phyloP scores from a whole-genome alignment of 139 green algal species.

The Ettlia oleoabundans region DNA sequence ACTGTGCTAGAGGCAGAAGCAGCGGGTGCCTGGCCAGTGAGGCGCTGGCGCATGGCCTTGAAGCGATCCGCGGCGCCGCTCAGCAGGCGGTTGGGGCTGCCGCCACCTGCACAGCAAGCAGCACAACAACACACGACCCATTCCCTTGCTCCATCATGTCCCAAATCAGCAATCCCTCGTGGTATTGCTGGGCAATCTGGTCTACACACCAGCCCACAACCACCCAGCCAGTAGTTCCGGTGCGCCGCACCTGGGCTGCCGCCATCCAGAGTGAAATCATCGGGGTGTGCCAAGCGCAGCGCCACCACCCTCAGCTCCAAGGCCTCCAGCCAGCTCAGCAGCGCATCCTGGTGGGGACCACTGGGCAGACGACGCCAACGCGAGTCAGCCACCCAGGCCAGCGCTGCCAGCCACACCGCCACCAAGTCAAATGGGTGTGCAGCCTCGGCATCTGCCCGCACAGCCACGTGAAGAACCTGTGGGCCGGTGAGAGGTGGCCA shows the following conservation, averaged over 20 bases:
- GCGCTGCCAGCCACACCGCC: conserved; percentile 44
- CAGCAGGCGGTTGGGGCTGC: conserved; percentile 10
- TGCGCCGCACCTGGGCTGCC: neutral
- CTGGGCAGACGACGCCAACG: conserved; percentile 53
- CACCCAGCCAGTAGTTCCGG: neutral
- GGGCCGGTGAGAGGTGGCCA: neutral
- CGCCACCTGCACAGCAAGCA: neutral
- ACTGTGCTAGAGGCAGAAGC: neutral
- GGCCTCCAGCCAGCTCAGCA: conserved; percentile 24
- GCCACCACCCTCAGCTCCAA: conserved; percentile 32
- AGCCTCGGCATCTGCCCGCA: conserved; percentile 4
- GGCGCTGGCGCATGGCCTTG: neutral
- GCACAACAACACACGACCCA: neutral
- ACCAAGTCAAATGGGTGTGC: conserved; percentile 30
- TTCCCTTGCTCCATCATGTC: no score
- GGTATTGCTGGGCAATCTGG: neutral
- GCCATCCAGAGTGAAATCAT: conserved; percentile 4
- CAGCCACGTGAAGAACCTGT: conserved; percentile 31
- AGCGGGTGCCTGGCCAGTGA: neutral
- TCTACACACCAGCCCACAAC: neutral
- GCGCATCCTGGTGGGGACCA: neutral
- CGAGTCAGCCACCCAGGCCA: conserved; percentile 53
- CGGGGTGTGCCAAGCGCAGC: conserved; percentile 11
- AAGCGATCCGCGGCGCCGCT: conserved; percentile 17
- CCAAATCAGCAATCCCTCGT: neutral